A percentile compares a stretch with the other conserved stretches of the same genome.
These are phyloP conservation scores for Capillidium rhysosporum DNA, from an alignment of 371 early-diverging fungal species.

Conservation along the genomic window DNA sequence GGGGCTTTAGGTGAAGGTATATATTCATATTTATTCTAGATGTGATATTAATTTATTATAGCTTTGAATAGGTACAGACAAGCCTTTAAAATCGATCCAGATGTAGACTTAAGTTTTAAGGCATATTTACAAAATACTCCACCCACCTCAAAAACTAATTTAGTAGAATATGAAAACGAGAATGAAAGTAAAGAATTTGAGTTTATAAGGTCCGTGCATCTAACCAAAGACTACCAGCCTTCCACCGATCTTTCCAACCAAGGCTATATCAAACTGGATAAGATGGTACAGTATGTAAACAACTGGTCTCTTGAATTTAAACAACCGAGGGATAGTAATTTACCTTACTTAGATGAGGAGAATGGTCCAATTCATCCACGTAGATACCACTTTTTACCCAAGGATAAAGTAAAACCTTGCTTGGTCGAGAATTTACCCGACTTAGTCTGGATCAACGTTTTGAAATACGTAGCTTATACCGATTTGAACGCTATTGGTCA, in stretches of 20 bases:
- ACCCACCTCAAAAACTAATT: too few relatives aligned
- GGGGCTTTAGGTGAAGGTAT: constrained; percentile 27
- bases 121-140: constrained; percentile 13
- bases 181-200: constrained; percentile 1
- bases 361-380: neutral
- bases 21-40: neutral
- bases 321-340: too few relatives aligned
- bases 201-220: constrained; percentile 1
- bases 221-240: constrained; percentile 6
- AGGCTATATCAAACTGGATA: neutral
- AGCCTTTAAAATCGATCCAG: constrained; percentile 25
- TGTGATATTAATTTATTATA: constrained; percentile 6
- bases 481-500: neutral
- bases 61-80: constrained; percentile 26
- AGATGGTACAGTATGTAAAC: neutral
- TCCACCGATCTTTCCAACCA: neutral
- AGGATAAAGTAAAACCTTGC: neutral
- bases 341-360: neutral
- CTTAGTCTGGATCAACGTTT: neutral
- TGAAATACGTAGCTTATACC: neutral
- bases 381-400: neutral
- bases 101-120: constrained; percentile 22
- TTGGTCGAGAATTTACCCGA: neutral
- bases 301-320: neutral
- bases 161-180: too few relatives aligned